Conservation (phyloP, 2,329 filamentous ascomycete species). For the Paracorniculantispora psalliotae region DNA sequence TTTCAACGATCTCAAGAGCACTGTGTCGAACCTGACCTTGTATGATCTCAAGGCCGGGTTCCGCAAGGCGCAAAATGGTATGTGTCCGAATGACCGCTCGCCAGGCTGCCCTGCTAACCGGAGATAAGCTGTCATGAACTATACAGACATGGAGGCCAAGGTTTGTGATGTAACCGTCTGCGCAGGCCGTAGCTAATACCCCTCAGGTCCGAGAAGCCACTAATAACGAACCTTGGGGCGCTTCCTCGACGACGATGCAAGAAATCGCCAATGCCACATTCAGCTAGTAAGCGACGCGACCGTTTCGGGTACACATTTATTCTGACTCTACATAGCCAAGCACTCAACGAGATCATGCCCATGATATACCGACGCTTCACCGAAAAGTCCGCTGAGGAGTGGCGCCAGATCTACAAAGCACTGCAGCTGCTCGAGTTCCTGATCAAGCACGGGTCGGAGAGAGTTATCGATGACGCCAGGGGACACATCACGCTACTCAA, state of each 20-base stretch:
- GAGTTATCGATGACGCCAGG: constrained; percentile 94
- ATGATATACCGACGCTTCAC: constrained; percentile 99
- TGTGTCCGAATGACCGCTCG: constrained; percentile 21
- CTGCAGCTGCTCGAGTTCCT: constrained; percentile 95
- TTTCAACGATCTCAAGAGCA: constrained; percentile 76
- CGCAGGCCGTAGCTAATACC: constrained; percentile 7
- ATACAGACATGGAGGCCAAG: constrained; percentile 85
- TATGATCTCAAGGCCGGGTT: constrained; percentile 95
- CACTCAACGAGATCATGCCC: constrained; percentile 98
- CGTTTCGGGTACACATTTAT: background rate
- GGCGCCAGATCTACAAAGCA: constrained; percentile 98
- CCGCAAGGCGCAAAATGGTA: constrained; percentile 95
- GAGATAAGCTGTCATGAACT: constrained; percentile 87
- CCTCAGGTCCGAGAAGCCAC: constrained; percentile 83
- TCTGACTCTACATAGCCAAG: constrained; percentile 58
- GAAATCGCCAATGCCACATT: constrained; percentile 97
- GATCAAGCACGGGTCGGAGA: constrained; percentile 95
- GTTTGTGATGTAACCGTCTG: constrained; percentile 30
- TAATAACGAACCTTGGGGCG: constrained; percentile 98
- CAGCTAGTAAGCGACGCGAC: constrained; percentile 71
- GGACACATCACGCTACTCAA: constrained; percentile 93
- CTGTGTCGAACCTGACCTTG: constrained; percentile 85
- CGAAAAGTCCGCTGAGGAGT: constrained; percentile 96
- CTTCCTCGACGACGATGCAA: constrained; percentile 81
- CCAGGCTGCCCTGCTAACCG: constrained; percentile 24